A percentile compares a stretch with the other conserved stretches of the same genome.
phyloP scores from a whole-genome alignment of 148 eudicot genomes.

The Heliamphora exappendiculata region DNA sequence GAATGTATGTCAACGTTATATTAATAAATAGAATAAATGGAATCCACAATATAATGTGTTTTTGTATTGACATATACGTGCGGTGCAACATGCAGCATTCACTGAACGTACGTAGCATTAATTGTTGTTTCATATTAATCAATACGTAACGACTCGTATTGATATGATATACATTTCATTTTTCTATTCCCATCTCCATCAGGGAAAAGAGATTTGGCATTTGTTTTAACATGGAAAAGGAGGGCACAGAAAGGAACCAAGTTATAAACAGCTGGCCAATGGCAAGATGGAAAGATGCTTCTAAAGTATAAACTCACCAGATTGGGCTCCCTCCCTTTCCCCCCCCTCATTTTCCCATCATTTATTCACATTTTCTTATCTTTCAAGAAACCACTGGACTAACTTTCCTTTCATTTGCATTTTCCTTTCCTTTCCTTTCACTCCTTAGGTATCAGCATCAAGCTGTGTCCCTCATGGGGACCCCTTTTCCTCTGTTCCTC shows the following conservation, averaged over 20 bases:
- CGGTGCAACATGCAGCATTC: too few species aligned
- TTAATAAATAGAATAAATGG: too few species aligned
- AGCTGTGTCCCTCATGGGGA: slow-evolving; percentile 5
- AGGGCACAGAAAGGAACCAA: not conserved
- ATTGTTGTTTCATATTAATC: too few species aligned
- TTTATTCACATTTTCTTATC: slow-evolving; percentile 7
- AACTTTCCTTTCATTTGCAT: not conserved
- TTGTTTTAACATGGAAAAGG: not conserved
- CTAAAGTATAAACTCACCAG: not conserved
- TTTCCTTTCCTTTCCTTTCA: not conserved
- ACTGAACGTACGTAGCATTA: too few species aligned
- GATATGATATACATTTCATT: too few species aligned
- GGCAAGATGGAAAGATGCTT: slow-evolving; percentile 1
- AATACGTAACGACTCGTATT: too few species aligned
- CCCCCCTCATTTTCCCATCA: not conserved
- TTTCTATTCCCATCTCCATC: not conserved
- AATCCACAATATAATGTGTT: too few species aligned
- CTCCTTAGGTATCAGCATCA: slow-evolving; percentile 14
- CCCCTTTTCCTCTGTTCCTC: slow-evolving; percentile 18
- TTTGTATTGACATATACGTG: too few species aligned
- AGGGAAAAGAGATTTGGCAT: not conserved
- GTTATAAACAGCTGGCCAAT: not conserved
- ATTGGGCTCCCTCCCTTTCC: not conserved
- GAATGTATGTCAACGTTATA: too few species aligned
- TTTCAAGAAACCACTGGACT: slow-evolving; percentile 8